Conservation (phyloP, 2,329 filamentous ascomycete species). For the Diaporthe sp. region DNA sequence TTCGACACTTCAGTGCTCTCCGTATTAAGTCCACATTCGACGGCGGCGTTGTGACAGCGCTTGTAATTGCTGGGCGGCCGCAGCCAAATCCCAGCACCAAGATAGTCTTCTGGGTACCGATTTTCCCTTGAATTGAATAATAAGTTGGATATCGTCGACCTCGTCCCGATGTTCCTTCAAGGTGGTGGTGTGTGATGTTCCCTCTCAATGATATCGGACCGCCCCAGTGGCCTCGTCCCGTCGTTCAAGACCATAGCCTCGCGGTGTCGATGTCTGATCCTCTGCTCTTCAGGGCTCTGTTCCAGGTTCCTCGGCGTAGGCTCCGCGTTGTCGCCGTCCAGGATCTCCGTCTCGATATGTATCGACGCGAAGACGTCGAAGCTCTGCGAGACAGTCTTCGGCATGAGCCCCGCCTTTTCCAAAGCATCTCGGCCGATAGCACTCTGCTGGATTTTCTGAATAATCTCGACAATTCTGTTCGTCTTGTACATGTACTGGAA, state of each 20-base stretch:
- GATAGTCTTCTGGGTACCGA: too few relatives aligned
- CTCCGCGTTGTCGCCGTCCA: constrained; percentile 45
- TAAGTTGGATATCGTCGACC: not conserved
- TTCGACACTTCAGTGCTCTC: not conserved
- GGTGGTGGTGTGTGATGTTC: constrained; percentile 58
- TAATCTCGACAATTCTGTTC: constrained; percentile 68
- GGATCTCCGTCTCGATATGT: constrained; percentile 40
- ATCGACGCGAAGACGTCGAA: constrained; percentile 41
- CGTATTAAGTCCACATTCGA: not conserved
- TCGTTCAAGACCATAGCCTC: constrained; percentile 95
- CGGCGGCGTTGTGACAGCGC: not conserved
- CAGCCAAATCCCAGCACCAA: not conserved
- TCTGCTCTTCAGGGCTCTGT: constrained; percentile 76
- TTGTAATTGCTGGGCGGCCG: not conserved
- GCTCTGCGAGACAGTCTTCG: constrained; percentile 47
- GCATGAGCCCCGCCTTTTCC: constrained; percentile 63
- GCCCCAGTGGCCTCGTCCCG: constrained; percentile 79
- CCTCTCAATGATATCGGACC: constrained; percentile 84
- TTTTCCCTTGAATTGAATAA: not conserved
- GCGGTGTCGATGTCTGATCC: constrained; percentile 80
- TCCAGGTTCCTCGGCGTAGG: constrained; percentile 58
- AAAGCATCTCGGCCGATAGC: constrained; percentile 65
- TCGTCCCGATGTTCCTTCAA: not conserved
- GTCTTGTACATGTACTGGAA: constrained; percentile 63
- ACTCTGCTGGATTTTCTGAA: constrained; percentile 62